Conservation (phyloP, 2,329 filamentous ascomycete species). For the Parastagonospora nodorum region DNA sequence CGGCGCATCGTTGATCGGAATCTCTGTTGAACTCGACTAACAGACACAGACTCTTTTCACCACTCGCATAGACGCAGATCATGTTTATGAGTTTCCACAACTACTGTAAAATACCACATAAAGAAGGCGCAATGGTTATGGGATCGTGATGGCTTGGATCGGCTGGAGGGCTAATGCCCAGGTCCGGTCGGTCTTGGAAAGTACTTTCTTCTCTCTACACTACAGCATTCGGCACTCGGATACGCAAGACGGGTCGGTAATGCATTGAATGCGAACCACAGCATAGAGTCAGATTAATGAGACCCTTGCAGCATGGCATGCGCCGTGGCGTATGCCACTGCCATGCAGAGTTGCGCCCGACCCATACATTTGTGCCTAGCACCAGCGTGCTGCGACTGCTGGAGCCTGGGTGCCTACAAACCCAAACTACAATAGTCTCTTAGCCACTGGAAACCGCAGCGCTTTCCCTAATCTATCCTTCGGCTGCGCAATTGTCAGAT, state of each 20-base stretch:
- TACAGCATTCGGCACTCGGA: constrained; percentile 14
- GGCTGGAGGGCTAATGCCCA: constrained; percentile 9
- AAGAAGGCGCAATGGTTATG: constrained; percentile 33
- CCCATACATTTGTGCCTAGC: constrained; percentile 14
- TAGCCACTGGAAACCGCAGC: constrained; percentile 1
- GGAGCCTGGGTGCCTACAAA: constrained; percentile 8
- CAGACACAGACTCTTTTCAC: constrained; percentile 43
- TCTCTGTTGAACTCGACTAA: constrained; percentile 15
- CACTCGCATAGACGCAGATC: constrained; percentile 37
- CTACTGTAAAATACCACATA: constrained; percentile 38
- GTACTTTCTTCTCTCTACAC: constrained; percentile 14
- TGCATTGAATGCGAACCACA: constrained; percentile 23
- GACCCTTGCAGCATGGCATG: constrained; percentile 12
- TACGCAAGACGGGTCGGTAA: constrained; percentile 15
- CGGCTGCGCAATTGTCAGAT: constrained; percentile 10
- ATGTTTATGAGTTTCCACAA: constrained; percentile 19
- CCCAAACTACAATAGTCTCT: background rate
- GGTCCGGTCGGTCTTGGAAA: constrained; percentile 1
- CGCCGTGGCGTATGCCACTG: constrained; percentile 14
- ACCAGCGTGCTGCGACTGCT: constrained; percentile 20
- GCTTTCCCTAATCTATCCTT: constrained; percentile 14
- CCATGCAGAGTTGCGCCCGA: constrained; percentile 5
- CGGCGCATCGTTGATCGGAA: too few relatives aligned
- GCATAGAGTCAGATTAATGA: constrained; percentile 12
- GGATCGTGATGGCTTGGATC: constrained; percentile 12